These are phyloP conservation scores for Phytopythium montanum DNA, from an alignment of 352 stramenopile genomes.

Conservation along the genomic window DNA sequence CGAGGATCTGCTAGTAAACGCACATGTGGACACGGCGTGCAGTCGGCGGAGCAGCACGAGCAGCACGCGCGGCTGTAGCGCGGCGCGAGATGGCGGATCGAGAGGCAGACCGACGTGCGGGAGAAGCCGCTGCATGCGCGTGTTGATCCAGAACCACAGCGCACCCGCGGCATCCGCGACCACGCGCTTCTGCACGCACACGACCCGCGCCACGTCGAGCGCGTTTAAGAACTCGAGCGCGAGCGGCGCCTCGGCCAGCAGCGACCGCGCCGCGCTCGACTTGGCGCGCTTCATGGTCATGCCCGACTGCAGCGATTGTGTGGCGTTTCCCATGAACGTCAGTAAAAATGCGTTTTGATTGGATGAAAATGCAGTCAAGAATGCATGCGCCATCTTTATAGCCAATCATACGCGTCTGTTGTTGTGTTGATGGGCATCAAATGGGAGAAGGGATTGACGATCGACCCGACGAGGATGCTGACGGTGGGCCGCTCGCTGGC, in stretches of 20 bases:
- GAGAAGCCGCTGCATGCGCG: constrained; percentile 22
- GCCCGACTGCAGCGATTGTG: neutral
- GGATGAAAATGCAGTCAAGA: constrained; percentile 18
- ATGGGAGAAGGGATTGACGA: neutral
- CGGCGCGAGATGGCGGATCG: constrained; percentile 17
- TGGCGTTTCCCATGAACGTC: neutral
- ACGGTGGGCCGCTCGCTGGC: constrained; percentile 24
- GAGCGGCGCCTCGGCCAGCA: constrained; percentile 39
- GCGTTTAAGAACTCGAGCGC: constrained; percentile 49
- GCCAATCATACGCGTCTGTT: no score
- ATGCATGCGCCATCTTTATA: no score
- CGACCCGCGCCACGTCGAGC: constrained; percentile 25
- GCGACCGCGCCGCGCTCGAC: constrained; percentile 1
- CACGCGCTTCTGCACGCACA: constrained; percentile 24
- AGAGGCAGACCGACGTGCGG: constrained; percentile 22
- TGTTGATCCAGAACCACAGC: constrained; percentile 43
- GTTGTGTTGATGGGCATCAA: neutral
- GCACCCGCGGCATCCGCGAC: constrained; percentile 18
- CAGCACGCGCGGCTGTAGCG: constrained; percentile 30
- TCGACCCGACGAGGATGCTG: constrained; percentile 17
- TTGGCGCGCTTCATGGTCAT: neutral
- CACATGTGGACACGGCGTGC: constrained; percentile 49
- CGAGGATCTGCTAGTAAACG: constrained; percentile 5
- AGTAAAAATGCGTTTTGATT: constrained; percentile 14
- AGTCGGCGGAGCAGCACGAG: constrained; percentile 44